Evolutionary conservation across 2,329 filamentous ascomycete genomes (phyloP), one percentile per base, ranked within the genome.

Genomic region (Aspergillus intermedius): DNA sequence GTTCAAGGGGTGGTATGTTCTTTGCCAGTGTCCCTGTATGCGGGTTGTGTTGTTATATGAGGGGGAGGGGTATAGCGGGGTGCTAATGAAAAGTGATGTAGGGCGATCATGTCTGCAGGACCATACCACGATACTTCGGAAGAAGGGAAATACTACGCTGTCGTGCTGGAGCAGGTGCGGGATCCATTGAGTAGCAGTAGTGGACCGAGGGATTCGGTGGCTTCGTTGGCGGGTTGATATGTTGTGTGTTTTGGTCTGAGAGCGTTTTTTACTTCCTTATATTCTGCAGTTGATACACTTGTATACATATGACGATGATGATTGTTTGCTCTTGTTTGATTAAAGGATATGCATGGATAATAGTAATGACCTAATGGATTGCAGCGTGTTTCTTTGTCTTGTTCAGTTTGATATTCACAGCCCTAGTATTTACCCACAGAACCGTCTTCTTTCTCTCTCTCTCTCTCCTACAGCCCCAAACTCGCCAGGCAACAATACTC

Each of bases 81-180:
- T 37, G 34, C 34, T 37, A 37, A 37, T 30, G 4, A 5, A 30
- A 5, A 30, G 47, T 32, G 19, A 8, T 9, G 13, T 34, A 69
- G 66, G 66, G 63, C 66, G 8, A 50, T 69, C 42, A 46, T 66
- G 12, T 55, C 60, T 1, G 66, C 66, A 8, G 65, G 64, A 13
- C 62, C 61, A 7, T 69, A 69, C 25, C 63, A 64, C 51, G 65
- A 68, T 59, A 60, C 59, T 3, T 64, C 61, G 0, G 64, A 65
- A 50, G 61, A 66, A 50, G 66, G 66, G 13, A 68, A 64, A 45
- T 69, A 65, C 47, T 69, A 67, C 50, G 66, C 66, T 3, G 66
- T 69, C 25, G 56, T 69, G 19, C 30, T 69, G 35, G 66, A 69
- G 51, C 64, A 67, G 54, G 55, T 49, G 4, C 23, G 19, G 45